A percentile compares a stretch with the other conserved stretches of the same genome.
phyloP scores from a whole-genome alignment of 345 rosid species.

The Eucalyptus curtisii region DNA sequence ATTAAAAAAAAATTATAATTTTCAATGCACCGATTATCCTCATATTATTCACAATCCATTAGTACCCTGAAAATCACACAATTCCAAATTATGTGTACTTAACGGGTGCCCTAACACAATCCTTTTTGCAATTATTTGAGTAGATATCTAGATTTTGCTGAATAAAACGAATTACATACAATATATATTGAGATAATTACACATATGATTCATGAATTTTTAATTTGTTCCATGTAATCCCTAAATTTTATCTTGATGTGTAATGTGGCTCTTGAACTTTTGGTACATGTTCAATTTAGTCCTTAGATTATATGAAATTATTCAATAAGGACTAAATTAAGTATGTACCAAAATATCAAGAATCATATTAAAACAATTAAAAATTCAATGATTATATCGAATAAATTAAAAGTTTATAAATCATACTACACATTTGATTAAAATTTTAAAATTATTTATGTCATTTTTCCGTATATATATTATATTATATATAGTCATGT shows the following conservation, averaged over 20 bases:
- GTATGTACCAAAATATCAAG: no score
- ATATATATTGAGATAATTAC: no score
- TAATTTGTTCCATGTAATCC: not conserved
- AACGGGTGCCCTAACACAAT: not conserved
- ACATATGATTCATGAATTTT: not conserved
- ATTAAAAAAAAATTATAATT: accelerated
- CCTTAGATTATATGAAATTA: no score
- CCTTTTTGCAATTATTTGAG: not conserved
- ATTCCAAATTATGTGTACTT: not conserved
- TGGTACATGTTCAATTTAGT: no score
- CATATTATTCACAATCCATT: not conserved
- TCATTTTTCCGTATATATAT: no score
- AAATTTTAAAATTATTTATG: accelerated
- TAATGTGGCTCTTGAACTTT: no score
- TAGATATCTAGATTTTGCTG: not conserved
- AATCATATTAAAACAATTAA: no score
- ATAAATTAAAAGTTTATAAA: no score
- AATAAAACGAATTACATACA: not conserved
- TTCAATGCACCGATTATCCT: accelerated
- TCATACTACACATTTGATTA: accelerated
- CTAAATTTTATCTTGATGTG: no score
- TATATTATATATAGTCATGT: no score
- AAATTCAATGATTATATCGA: no score
- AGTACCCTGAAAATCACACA: not conserved
- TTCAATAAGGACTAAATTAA: no score